These are phyloP conservation scores for Aspergillus sparsus DNA, from an alignment of 495 filamentous ascomycete species.

Conservation along the genomic window DNA sequence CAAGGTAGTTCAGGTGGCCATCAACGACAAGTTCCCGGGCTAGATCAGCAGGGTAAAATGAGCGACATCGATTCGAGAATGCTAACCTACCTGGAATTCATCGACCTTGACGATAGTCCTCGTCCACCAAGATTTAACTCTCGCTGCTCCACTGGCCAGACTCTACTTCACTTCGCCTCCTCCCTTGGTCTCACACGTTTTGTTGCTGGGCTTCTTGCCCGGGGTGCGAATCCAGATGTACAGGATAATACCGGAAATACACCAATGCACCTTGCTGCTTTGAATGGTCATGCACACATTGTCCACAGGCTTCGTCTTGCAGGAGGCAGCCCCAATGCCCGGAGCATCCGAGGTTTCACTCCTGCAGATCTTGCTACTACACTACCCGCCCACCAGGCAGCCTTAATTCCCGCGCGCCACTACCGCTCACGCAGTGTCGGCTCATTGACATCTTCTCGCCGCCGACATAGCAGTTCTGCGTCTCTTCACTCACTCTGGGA, in stretches of 20 bases:
- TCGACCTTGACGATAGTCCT: slow-evolving; percentile 75
- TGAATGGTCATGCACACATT: slow-evolving; percentile 74
- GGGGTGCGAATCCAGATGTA: slow-evolving; percentile 74
- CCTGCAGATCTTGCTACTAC: slow-evolving; percentile 72
- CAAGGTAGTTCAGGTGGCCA: slow-evolving; percentile 44
- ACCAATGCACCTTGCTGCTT: slow-evolving; percentile 80
- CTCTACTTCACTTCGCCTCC: slow-evolving; percentile 79
- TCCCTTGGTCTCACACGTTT: slow-evolving; percentile 74
- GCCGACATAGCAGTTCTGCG: slow-evolving; percentile 64
- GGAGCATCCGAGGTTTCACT: slow-evolving; percentile 70
- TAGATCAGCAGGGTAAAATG: slow-evolving; percentile 43
- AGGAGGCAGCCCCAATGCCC: slow-evolving; percentile 69
- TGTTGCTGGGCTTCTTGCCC: slow-evolving; percentile 75
- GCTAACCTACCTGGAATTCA: slow-evolving; percentile 71
- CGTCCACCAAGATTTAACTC: slow-evolving; percentile 65
- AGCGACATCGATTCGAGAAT: slow-evolving; percentile 69
- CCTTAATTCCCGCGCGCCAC: slow-evolving; percentile 53
- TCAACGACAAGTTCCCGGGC: slow-evolving; percentile 48
- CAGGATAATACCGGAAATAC: slow-evolving; percentile 81
- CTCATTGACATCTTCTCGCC: slow-evolving; percentile 52
- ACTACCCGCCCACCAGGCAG: slow-evolving; percentile 56
- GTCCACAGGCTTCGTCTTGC: slow-evolving; percentile 70
- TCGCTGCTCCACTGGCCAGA: slow-evolving; percentile 66
- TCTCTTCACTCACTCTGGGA: slow-evolving; percentile 67
- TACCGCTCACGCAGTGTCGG: slow-evolving; percentile 60